Evolutionary conservation across 2,329 filamentous ascomycete genomes (phyloP), one percentile per base, ranked within the genome.

Genomic region (Fusarium sp.): DNA sequence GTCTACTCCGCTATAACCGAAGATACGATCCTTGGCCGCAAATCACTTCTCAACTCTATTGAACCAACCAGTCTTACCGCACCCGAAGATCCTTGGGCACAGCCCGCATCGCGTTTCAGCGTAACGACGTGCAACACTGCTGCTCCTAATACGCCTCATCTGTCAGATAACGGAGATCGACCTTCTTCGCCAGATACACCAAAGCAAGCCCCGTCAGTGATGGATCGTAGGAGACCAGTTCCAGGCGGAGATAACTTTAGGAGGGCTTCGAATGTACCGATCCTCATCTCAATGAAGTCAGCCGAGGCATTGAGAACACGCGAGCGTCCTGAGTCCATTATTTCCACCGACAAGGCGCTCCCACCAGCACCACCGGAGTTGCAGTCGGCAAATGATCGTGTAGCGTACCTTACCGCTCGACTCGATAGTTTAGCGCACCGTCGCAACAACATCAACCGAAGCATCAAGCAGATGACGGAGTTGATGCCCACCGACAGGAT

Each of bases 381-480:
- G 20, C 72, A 76, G 10, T 81, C 85, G 7, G 83, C 87, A 3
- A 82, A 86, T 35, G 89, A 90, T 74, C 89, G 90, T 28, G 87
- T 95, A 17, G 84, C 87, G 11, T 83, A 86, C 62, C 83, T 96
- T 24, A 87, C 91, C 72, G 87, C 89, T 6, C 86, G 88, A 71
- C 86, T 92, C 30, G 83, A 89, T 41, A 84, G 86, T 48, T 84
- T 96, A 9, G 82, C 83, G 2, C 88, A 91, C 74, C 87, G 92
- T 44, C 87, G 90, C 55, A 82, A 85, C 63, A 95, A 94, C 78
- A 87, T 95, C 73, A 86, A 87, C 75, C 88, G 84, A 24, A 88
- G 90, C 64, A 92, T 96, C 75, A 83, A 86, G 66, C 91, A 95
- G 77, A 89, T 95, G 83, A 93, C 89, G 60, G 89, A 93, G 76